These are phyloP conservation scores for Coniochaeta pulveracea DNA, from an alignment of 2,329 filamentous ascomycete genomes.

Conservation along the genomic window DNA sequence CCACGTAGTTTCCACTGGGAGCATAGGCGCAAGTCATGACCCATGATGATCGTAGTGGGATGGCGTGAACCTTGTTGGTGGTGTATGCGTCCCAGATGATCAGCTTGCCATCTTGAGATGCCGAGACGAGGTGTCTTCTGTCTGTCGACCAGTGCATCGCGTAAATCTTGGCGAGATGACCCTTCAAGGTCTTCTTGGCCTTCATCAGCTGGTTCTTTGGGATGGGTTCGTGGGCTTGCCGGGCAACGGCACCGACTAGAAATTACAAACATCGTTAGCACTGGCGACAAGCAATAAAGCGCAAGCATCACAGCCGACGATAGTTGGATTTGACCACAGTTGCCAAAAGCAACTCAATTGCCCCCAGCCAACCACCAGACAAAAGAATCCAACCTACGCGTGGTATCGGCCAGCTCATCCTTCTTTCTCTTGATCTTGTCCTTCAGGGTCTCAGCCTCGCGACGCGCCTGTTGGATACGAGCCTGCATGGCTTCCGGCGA, in stretches of 20 bases:
- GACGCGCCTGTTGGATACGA: constrained; percentile 81
- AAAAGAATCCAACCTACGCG: constrained; percentile 42
- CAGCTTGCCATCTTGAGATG: constrained; percentile 96
- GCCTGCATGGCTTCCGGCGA: constrained; percentile 79
- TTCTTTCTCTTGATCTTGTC: constrained; percentile 99
- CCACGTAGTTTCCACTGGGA: constrained; percentile 95
- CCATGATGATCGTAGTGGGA: constrained; percentile 94
- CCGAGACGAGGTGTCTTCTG: constrained; percentile 90
- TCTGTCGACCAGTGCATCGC: constrained; percentile 99
- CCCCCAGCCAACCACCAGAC: background rate
- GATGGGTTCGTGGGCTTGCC: constrained; percentile 83
- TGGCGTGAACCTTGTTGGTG: constrained; percentile 98
- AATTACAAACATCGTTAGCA: background rate
- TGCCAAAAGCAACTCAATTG: too few species aligned
- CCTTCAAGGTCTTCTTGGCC: constrained; percentile 91
- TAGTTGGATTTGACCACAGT: too few species aligned
- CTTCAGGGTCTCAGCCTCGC: constrained; percentile 95
- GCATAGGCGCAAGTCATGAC: constrained; percentile 99
- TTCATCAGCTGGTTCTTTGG: constrained; percentile 92
- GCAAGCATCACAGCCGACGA: constrained; percentile 4
- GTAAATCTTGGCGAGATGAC: constrained; percentile 98
- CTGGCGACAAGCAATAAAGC: constrained; percentile 7
- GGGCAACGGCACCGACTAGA: constrained; percentile 81
- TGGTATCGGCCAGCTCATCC: constrained; percentile 97
- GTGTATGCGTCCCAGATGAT: constrained; percentile 99